Percentiles rank a stretch among this genome's conserved stretches.
Conservation (phyloP, 495 filamentous ascomycete genomes). For the Aspergillus campestris region DNA sequence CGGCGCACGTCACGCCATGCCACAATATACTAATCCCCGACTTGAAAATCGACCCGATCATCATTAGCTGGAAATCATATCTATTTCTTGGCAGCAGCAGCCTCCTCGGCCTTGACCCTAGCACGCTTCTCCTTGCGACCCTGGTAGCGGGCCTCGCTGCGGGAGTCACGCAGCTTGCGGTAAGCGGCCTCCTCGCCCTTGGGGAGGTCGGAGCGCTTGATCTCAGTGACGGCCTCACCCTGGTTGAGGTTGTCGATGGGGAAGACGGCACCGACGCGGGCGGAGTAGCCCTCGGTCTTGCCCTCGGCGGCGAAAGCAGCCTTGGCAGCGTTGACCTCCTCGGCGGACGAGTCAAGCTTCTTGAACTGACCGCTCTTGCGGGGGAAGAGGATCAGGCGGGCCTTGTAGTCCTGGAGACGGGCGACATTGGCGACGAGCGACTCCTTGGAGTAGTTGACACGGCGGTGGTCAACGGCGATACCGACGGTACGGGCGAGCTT, state of each 20-base stretch:
- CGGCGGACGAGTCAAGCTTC: conserved; percentile 77
- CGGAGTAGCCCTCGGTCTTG: conserved; percentile 48
- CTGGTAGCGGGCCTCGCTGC: conserved; percentile 71
- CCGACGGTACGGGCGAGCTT: conserved; percentile 90
- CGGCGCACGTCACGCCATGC: conserved; percentile 30
- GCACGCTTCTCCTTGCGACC: conserved; percentile 90
- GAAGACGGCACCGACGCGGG: conserved; percentile 47
- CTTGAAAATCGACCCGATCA: conserved; percentile 39
- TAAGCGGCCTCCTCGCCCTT: conserved; percentile 75
- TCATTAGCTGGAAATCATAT: conserved; percentile 42
- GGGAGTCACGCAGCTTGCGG: conserved; percentile 73
- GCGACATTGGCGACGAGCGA: conserved; percentile 86
- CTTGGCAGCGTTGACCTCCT: conserved; percentile 74
- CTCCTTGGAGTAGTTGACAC: conserved; percentile 92
- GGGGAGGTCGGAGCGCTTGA: conserved; percentile 72
- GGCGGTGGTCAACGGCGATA: conserved; percentile 93
- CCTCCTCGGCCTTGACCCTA: conserved; percentile 87
- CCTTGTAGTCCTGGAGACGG: conserved; percentile 92
- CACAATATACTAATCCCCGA: conserved; percentile 36
- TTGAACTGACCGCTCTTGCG: conserved; percentile 87
- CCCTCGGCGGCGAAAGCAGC: conserved; percentile 35
- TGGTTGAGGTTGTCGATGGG: conserved; percentile 60
- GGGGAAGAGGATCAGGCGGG: conserved; percentile 93
- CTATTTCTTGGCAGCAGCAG: conserved; percentile 85
- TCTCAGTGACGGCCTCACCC: conserved; percentile 58